These are phyloP conservation scores for Geotrichum australiense DNA, from an alignment of 1,139 yeast species.

Conservation along the genomic window DNA sequence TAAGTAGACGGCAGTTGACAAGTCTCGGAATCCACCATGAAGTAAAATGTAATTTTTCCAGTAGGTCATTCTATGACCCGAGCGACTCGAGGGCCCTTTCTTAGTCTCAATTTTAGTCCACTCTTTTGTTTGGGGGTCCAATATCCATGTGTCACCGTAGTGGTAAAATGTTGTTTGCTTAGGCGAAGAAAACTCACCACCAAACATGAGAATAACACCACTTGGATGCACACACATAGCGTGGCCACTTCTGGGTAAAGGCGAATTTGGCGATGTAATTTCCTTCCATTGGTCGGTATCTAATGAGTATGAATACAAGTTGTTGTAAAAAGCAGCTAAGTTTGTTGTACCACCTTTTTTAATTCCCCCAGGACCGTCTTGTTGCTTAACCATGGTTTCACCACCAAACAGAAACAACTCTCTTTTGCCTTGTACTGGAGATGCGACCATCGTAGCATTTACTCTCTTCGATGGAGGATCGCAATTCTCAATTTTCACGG, in stretches of 20 bases:
- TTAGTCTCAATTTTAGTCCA: slow-evolving; percentile 83
- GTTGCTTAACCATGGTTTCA: slow-evolving; percentile 44
- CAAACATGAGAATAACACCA: slow-evolving; percentile 78
- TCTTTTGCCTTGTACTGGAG: slow-evolving; percentile 66
- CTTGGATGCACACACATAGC: slow-evolving; percentile 92
- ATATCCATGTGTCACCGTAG: slow-evolving; percentile 91
- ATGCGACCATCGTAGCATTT: slow-evolving; percentile 68
- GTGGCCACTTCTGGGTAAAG: slow-evolving; percentile 90
- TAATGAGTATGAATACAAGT: slow-evolving; percentile 62
- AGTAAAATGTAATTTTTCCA: slow-evolving; percentile 87
- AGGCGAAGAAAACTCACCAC: slow-evolving; percentile 96
- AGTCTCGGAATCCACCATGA: slow-evolving; percentile 90
- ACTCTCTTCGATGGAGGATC: slow-evolving; percentile 60
- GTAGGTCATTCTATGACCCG: slow-evolving; percentile 83
- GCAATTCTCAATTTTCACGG: slow-evolving; percentile 54
- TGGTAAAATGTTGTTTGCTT: slow-evolving; percentile 94
- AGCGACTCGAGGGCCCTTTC: slow-evolving; percentile 74
- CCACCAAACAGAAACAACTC: slow-evolving; percentile 90
- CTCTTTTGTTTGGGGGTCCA: slow-evolving; percentile 76
- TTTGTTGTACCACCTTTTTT: slow-evolving; percentile 35
- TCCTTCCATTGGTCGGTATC: slow-evolving; percentile 81
- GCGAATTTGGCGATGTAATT: slow-evolving; percentile 74
- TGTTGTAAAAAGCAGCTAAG: slow-evolving; percentile 70
- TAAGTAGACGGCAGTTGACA: slow-evolving; percentile 74
- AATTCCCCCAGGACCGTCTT: slow-evolving; percentile 16